Conservation (phyloP, 352 stramenopile genomes). For the Phytophthora colocasiae region DNA sequence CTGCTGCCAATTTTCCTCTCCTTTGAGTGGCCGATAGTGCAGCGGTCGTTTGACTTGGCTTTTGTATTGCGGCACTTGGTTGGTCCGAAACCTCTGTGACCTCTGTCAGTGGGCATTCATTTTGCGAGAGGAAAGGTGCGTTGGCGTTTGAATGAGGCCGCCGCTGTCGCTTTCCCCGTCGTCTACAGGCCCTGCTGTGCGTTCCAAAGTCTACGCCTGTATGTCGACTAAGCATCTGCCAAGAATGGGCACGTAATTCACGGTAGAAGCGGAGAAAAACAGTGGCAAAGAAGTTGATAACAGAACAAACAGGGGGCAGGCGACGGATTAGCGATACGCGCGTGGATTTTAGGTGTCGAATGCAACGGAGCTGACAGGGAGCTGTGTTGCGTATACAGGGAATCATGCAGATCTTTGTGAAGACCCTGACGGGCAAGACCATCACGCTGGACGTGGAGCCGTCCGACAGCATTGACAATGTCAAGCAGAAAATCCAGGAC, state of each 20-base stretch:
- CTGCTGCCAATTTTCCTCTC: constrained; percentile 8
- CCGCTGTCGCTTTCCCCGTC: constrained; percentile 3
- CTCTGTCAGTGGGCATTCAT: constrained; percentile 42
- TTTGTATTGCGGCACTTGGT: constrained; percentile 41
- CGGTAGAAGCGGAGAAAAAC: constrained; percentile 14
- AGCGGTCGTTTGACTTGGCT: constrained; percentile 17
- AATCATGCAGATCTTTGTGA: constrained; percentile 98
- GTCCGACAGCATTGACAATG: constrained; percentile 98
- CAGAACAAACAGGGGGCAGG: constrained; percentile 6
- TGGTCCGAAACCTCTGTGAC: constrained; percentile 39
- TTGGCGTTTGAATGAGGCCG: constrained; percentile 16
- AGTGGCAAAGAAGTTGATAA: constrained; percentile 4
- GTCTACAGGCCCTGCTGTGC: constrained; percentile 7
- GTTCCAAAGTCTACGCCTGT: not conserved
- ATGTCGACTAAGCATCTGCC: not conserved
- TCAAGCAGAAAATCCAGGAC: constrained; percentile 99
- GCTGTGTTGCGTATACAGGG: constrained; percentile 17
- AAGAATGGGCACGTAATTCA: not conserved
- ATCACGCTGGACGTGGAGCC: constrained; percentile 98
- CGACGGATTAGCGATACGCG: constrained; percentile 11
- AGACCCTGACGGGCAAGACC: constrained; percentile 98
- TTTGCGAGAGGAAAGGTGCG: constrained; percentile 65
- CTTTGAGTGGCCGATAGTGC: constrained; percentile 45
- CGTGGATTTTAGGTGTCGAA: constrained; percentile 8
- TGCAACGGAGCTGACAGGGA: constrained; percentile 23